Evolutionary conservation across 129 eudicot species (phyloP), one percentile per base, ranked within the genome.

Genomic region (Pulicaria dysenterica): DNA sequence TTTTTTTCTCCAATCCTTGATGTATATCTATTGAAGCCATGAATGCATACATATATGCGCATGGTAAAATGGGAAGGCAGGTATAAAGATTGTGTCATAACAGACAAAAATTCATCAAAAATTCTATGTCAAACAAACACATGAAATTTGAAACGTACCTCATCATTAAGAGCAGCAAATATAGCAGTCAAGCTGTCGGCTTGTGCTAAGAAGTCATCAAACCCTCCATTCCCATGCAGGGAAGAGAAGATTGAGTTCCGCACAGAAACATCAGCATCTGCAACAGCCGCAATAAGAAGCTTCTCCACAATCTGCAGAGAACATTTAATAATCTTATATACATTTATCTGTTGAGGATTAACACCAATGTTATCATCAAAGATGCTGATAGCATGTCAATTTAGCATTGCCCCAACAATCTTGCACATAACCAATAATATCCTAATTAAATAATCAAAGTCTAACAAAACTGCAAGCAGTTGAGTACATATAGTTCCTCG

Each of bases 151-250:
- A 44, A 42, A n/a, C 15, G 54, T 90, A 94, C 99, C 96, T 90
- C 99, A 41, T 94, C 99, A 76, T 94, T 94, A 36, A 94, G 64
- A 72, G 99, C 95, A 69, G 97, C 93, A 84, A 94, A 94, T 58
- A 94, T 83, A 39, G 99, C 99, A 50, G 91, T 87, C 83, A 94
- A 84, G 82, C 97, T 85, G 83, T 94, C 96, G 55, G 97, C 99
- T 73, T 90, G 97, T 6, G 99, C 97, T 73, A 94, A 79, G 78
- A 85, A 94, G 55, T 86, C 91, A 81, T 94, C 96, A 62, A 94
- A 86, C 48, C 96, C 96, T 65, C 86, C 86, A 82, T 82, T 76
- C 16, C 77, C 97, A 64, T 86, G 85, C 78, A 94, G 67, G 81
- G 90, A 85, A 43, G 83, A 85, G 70, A 90, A 94, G 64, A 94